phyloP scores from a whole-genome alignment of 257 asterid genomes.

The Knoxia roxburghii region DNA sequence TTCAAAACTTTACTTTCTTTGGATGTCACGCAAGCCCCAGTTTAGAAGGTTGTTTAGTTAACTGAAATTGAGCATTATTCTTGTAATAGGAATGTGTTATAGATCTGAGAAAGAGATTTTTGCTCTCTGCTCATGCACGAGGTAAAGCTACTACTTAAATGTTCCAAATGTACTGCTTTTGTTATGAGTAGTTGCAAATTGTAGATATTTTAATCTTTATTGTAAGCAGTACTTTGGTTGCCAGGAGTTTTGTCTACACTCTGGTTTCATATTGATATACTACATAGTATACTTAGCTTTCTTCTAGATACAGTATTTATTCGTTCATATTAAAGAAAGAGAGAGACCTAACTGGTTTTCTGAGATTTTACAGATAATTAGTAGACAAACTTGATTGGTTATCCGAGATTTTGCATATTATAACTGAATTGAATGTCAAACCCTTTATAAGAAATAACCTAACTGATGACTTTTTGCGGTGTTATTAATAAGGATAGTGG shows the following conservation, averaged over 20 bases:
- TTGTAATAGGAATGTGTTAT: neutral
- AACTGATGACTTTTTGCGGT: neutral
- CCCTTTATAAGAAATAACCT: neutral
- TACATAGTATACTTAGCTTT: neutral
- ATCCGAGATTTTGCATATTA: no score
- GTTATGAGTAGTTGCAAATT: neutral
- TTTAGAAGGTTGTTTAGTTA: neutral
- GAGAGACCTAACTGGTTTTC: neutral
- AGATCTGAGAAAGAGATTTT: no score
- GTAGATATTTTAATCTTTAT: neutral
- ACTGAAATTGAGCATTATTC: neutral
- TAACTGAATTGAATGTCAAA: neutral
- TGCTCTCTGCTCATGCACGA: neutral
- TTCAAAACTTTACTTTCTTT: neutral
- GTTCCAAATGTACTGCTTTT: neutral
- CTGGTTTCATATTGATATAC: neutral
- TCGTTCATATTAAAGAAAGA: neutral
- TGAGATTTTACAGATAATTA: no score
- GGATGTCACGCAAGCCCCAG: neutral
- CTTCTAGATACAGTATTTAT: neutral
- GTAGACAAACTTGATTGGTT: no score
- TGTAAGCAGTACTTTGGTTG: neutral
- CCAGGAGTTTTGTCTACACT: neutral
- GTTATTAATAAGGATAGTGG: neutral
- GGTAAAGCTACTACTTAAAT: no score